A percentile compares a stretch with the other conserved stretches of the same genome.
Conservation (phyloP, 2,329 filamentous ascomycete genomes). For the Aspergillus niger region DNA sequence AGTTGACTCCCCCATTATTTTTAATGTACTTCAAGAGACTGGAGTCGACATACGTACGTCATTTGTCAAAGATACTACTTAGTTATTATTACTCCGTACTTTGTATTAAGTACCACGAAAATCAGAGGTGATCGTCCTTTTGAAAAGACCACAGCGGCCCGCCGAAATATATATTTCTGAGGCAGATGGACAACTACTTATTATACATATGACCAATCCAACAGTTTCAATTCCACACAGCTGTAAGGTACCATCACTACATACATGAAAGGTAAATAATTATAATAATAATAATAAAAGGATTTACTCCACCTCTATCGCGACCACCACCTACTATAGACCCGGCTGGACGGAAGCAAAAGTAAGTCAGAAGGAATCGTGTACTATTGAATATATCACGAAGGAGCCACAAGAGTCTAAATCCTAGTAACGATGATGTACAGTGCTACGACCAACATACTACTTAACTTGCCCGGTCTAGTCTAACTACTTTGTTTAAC, state of each 20-base stretch:
- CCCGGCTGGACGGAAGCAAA: conserved; percentile 8
- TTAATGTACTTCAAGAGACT: too few species aligned
- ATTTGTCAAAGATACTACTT: too few species aligned
- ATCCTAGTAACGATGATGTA: conserved; percentile 27
- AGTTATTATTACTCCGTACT: too few species aligned
- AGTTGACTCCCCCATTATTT: too few species aligned
- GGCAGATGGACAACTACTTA: neutral
- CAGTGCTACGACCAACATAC: conserved; percentile 10
- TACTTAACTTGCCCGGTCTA: too few species aligned
- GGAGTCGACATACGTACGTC: too few species aligned
- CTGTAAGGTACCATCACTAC: neutral
- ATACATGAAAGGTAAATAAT: neutral
- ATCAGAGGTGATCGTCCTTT: too few species aligned
- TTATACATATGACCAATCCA: neutral
- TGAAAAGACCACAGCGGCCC: too few species aligned
- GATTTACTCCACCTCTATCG: neutral
- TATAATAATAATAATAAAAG: too few species aligned
- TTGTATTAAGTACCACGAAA: too few species aligned
- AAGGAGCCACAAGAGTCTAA: conserved; percentile 13
- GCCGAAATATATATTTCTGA: too few species aligned
- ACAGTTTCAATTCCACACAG: neutral
- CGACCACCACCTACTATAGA: neutral
- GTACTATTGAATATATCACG: conserved; percentile 1
- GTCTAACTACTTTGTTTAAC: conserved; percentile 22
- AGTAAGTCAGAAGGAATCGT: conserved; percentile 4